Evolutionary conservation across 2,329 filamentous ascomycete genomes (phyloP), one percentile per base, ranked within the genome.

Genomic region (Calonectria ilicicola): DNA sequence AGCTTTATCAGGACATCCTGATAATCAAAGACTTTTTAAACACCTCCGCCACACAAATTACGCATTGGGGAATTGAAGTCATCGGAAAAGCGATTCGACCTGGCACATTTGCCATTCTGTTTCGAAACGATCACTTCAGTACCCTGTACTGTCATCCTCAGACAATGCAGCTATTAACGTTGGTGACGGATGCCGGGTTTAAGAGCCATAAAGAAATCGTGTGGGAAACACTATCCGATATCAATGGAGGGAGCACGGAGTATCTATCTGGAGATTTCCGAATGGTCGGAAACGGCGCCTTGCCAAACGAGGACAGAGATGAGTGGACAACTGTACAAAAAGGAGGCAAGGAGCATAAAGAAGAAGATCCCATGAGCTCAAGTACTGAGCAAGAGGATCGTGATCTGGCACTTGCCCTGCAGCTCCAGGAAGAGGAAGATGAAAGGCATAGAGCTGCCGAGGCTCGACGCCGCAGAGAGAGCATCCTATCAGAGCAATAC

Each of bases 61-160:
- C 97, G 0, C 87, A 91, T 0, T 93, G 93, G 83, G 97, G 97
- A 0, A 88, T 99, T 2, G 90, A 94, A 46, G 90, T 94, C 1
- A 92, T 98, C 46, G 89, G 89, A 0, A 90, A 91, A 64, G 92
- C 90, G 7, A 89, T 98, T 70, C 86, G 89, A 15, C 93, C 95
- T 1, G 96, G 95, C 2, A 91, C 93, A 1, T 91, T 98, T 74
- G 95, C 95, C 0, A 98, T 99, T 63, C 85, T 99, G 1, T 99
- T 99, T 86, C 91, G 97, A 29, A 99, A 99, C 79, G 96, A 99
- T 80, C 97, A 99, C 82, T 99, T 99, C 81, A 95, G 95, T 49
- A 98, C 96, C 0, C 84, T 99, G 0, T 98, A 98, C 84, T 95
- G 96, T 73, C 95, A 98, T 78, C 95, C 96, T 0, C 87, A 92